A percentile compares a stretch with the other conserved stretches of the same genome.
Conservation (phyloP, 202 grass and related monocot genomes). For the Hordeum pubiflorum region DNA sequence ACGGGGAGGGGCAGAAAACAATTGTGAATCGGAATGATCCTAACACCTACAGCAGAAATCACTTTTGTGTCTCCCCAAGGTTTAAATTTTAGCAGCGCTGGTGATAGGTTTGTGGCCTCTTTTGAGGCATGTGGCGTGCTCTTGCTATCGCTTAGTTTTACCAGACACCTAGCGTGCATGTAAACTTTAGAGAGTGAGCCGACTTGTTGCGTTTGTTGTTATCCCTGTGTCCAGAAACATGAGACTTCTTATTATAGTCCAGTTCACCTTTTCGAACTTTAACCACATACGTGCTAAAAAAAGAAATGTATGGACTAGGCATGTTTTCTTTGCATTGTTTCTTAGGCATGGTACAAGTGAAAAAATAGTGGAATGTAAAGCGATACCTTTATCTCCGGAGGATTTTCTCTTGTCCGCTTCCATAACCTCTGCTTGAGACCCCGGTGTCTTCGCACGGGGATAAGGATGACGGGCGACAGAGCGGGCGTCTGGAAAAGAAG, state of each 20-base stretch:
- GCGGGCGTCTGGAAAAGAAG: too few species aligned
- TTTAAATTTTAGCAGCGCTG: not conserved
- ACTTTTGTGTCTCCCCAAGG: slow-evolving; percentile 3
- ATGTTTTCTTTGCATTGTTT: not conserved
- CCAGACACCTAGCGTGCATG: not conserved
- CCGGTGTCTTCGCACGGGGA: too few species aligned
- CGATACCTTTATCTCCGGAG: too few species aligned
- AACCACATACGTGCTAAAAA: not conserved
- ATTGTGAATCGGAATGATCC: not conserved
- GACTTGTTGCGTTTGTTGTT: too few species aligned
- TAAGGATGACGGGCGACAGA: too few species aligned
- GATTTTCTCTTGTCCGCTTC: too few species aligned
- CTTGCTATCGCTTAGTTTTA: not conserved
- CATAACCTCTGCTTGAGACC: too few species aligned
- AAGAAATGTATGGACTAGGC: too few species aligned
- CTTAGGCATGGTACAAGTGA: too few species aligned
- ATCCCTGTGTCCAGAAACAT: not conserved
- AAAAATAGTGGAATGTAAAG: not conserved
- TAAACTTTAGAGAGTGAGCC: not conserved
- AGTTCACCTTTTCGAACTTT: too few species aligned
- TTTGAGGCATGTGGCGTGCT: not conserved
- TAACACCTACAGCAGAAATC: not conserved
- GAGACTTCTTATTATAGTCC: too few species aligned
- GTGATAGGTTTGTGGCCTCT: not conserved
- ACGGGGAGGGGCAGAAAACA: not conserved